phyloP scores from a whole-genome alignment of 768 basidiomycete species.

The Tylopilus vinaceipallidus region DNA sequence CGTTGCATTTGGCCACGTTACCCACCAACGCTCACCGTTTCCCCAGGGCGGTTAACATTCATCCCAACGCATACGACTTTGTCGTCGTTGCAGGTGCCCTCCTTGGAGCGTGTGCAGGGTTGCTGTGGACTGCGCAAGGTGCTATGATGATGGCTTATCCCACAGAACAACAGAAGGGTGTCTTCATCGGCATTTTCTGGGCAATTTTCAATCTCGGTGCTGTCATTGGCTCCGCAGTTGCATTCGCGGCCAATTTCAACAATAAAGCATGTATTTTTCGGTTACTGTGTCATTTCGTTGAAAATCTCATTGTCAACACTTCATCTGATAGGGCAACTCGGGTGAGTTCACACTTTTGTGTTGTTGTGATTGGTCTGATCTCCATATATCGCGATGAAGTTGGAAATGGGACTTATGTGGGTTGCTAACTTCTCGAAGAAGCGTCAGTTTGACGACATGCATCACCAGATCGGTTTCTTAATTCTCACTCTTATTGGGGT shows the following conservation, averaged over 20 bases:
- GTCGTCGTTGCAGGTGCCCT: constrained; percentile 70
- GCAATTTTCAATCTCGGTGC: constrained; percentile 79
- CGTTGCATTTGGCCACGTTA: background rate
- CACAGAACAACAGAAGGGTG: constrained; percentile 74
- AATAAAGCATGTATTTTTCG: constrained; percentile 47
- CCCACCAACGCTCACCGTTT: background rate
- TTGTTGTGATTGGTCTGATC: constrained; percentile 2
- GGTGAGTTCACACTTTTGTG: constrained; percentile 23
- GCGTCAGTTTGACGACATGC: background rate
- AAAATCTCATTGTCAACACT: background rate
- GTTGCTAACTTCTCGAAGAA: constrained; percentile 22
- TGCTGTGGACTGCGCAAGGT: constrained; percentile 87
- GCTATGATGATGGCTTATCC: constrained; percentile 83
- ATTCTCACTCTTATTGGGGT: constrained; percentile 70
- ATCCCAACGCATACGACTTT: constrained; percentile 57
- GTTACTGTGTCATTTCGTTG: background rate
- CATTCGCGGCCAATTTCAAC: constrained; percentile 68
- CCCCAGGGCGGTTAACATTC: constrained; percentile 65
- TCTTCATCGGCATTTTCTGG: constrained; percentile 81
- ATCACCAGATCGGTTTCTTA: constrained; percentile 70
- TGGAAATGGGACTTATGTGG: constrained; percentile 71
- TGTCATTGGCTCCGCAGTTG: constrained; percentile 75
- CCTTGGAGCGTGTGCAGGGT: constrained; percentile 67
- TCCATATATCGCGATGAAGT: constrained; percentile 42
- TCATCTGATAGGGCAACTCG: constrained; percentile 21